Base-by-base conservation (phyloP, 805 yeast species). In the Metschnikowia lunata region DNA sequence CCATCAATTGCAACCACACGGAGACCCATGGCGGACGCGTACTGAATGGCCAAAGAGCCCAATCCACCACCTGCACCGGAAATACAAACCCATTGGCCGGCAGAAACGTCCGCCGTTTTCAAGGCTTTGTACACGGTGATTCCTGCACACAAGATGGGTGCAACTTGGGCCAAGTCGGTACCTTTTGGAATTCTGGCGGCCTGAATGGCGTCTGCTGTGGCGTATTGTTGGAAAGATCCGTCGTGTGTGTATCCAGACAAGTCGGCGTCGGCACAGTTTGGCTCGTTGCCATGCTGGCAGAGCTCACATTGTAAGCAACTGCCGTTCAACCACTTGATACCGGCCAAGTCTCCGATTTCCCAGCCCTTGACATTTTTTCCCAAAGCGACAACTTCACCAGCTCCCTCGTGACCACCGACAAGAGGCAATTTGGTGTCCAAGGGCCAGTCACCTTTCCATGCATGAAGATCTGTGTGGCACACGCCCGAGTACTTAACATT, bases 61-160 rank as follows among this genome's bases (percentile, higher is more conserved):
- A 84, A 75, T 60, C 91, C 90, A 64, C 90, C 90, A 64, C 80
- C 86, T 50, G 88, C 89, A 70, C 91, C 90, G 45, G 88, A 79
- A 48, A 84, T 71, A 48, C 80, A 79, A 53, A 82, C 85, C 83
- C 84, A 83, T 64, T 84, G 80, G 60, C 91, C 89, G 18, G 89
- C 72, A 39, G 51, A 49, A 47, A 76, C 60, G 42, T 70, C 63
- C 42, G 85, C 83, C 40, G 80, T 74, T 69, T 80, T 80, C 59
- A 80, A 68, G 10, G 84, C 85, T 69, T 80, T 80, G 78, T 79
- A 80, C 36, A 78, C 85, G 40, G 85, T 80, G 57, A 81, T 74
- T 68, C 83, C 83, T 38, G 83, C 83, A 69, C 85, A 80, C 63
- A 80, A 69, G 57, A 80, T 74, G 51, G 85, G 85, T 35, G 83